These are phyloP conservation scores for Phalaenopsis aphrodite DNA, from an alignment of 106 monocot species.

Conservation along the genomic window DNA sequence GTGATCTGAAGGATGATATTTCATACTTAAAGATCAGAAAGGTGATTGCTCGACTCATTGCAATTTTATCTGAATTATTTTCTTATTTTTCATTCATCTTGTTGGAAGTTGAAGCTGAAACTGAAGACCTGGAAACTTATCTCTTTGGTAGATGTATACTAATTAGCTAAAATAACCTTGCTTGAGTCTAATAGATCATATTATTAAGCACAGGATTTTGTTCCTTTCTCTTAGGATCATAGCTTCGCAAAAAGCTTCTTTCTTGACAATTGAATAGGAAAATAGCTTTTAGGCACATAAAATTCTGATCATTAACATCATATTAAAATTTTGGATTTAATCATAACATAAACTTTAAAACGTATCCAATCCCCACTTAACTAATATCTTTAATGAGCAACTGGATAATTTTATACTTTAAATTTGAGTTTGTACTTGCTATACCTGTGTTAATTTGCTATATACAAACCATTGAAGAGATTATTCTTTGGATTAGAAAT, in stretches of 20 bases:
- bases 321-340: background rate
- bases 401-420: background rate
- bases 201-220: background rate
- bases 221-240: background rate
- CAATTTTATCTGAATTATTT: background rate
- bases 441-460: background rate
- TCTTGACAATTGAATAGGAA: background rate
- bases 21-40: slow-evolving; percentile 2
- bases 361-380: background rate
- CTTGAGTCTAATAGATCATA: background rate
- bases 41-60: background rate
- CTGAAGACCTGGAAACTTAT: background rate
- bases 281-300: background rate
- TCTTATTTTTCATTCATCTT: background rate
- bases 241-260: background rate
- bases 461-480: background rate
- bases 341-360: background rate
- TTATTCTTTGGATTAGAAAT: background rate
- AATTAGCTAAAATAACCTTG: background rate
- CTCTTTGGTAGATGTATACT: background rate
- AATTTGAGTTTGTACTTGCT: background rate
- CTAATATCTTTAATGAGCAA: background rate
- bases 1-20: slow-evolving; percentile 7
- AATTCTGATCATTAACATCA: background rate
- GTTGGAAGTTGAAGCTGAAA: background rate